Percentiles rank a stretch among this genome's conserved stretches.
phyloP scores from a whole-genome alignment of 164 flowering plant genomes.

The Vitis vinifera region ASM3070453v1 NC_081814.1:11056501-11057000 shows the following conservation, averaged over 20 bases:
- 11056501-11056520: slow-evolving; percentile 34
- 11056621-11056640: slow-evolving; percentile 5
- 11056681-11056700: slow-evolving; percentile 22
- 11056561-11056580: neutral
- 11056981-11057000: no score
- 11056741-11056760: neutral
- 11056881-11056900: slow-evolving; percentile 28
- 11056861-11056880: slow-evolving; percentile 44
- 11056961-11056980: no score
- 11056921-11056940: slow-evolving; percentile 46
- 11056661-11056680: slow-evolving; percentile 31
- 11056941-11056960: slow-evolving; percentile 28
- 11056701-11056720: no score
- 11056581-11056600: neutral
- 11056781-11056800: neutral
- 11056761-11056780: no score
- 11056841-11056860: slow-evolving; percentile 41
- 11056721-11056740: neutral
- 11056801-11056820: slow-evolving; percentile 41
- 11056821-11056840: slow-evolving; percentile 36
- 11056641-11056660: slow-evolving; percentile 39
- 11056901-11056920: slow-evolving; percentile 32
- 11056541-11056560: neutral
- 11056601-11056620: neutral
- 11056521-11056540: slow-evolving; percentile 22